phyloP scores from a whole-genome alignment of 306 rosid species.

The Corylus avellana region DNA sequence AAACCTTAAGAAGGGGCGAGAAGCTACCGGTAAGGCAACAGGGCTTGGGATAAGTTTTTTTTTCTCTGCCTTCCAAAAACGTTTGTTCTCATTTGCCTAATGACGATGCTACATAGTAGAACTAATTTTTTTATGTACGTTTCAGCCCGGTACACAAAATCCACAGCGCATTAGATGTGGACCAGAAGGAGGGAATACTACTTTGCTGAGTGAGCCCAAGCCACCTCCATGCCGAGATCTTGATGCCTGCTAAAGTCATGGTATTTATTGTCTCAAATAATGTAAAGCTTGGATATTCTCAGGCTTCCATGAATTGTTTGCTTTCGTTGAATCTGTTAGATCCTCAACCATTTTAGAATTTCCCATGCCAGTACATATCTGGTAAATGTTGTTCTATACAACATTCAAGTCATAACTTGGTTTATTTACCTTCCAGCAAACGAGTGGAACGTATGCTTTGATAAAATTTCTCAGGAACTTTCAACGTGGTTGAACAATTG shows the following conservation, averaged over 20 bases:
- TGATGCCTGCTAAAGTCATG: constrained; percentile 68
- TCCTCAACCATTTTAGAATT: constrained; percentile 43
- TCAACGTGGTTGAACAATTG: not conserved
- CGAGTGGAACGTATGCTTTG: not conserved
- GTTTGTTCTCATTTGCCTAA: constrained; percentile 2
- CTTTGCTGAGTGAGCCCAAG: constrained; percentile 70
- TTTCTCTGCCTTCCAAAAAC: not conserved
- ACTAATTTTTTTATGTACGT: constrained; percentile 1
- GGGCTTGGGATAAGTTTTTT: not conserved
- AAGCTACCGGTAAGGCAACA: constrained; percentile 79
- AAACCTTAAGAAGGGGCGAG: constrained; percentile 77
- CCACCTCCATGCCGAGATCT: constrained; percentile 97
- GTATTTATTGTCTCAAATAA: constrained; percentile 56
- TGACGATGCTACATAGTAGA: not conserved
- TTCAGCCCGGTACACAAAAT: constrained; percentile 90
- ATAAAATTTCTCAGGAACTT: not conserved
- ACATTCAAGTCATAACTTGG: not conserved
- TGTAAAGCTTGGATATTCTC: constrained; percentile 53
- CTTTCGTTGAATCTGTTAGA: constrained; percentile 38
- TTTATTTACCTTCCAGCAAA: not conserved
- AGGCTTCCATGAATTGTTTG: constrained; percentile 46
- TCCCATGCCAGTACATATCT: constrained; percentile 15
- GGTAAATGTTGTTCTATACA: not conserved
- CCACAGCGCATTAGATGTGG: constrained; percentile 69
- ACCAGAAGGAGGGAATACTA: constrained; percentile 97